Percentiles rank a stretch among this genome's conserved stretches.
phyloP scores from a whole-genome alignment of 306 rosid species.

The Lupinus albus region DNA sequence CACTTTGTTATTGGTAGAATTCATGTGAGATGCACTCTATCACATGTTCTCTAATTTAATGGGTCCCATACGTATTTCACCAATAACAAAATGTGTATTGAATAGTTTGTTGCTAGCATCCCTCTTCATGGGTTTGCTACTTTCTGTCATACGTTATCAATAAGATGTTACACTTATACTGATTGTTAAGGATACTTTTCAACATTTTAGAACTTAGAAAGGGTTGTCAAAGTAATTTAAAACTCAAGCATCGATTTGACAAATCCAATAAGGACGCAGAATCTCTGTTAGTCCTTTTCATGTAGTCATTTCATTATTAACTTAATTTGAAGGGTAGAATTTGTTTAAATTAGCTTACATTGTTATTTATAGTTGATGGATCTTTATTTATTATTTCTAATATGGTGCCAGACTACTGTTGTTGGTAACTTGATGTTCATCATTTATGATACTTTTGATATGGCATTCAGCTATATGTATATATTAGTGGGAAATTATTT shows the following conservation, averaged over 20 bases:
- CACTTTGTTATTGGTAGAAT: no score
- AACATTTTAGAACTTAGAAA: constrained; percentile 23
- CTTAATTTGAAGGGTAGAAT: constrained; percentile 36
- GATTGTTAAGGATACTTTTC: constrained; percentile 13
- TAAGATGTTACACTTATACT: constrained; percentile 16
- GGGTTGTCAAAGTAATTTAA: constrained; percentile 29
- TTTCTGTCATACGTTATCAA: constrained; percentile 22
- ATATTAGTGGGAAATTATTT: background rate
- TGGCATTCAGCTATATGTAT: background rate
- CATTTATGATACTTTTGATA: constrained; percentile 12
- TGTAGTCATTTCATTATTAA: constrained; percentile 3
- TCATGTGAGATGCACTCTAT: no score
- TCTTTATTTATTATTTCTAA: constrained; percentile 20
- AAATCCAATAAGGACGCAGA: background rate
- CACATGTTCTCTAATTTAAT: no score
- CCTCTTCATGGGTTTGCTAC: background rate
- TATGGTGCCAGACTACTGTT: constrained; percentile 1
- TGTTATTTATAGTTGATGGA: background rate
- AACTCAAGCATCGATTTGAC: constrained; percentile 24
- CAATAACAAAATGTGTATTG: no score
- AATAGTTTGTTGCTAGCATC: no score
- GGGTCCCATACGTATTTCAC: no score
- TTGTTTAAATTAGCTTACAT: constrained; percentile 10
- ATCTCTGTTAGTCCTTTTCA: constrained; percentile 24
- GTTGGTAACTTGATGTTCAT: constrained; percentile 2